Base-by-base conservation (phyloP, 1,139 yeast species). In the Scheffersomyces stambukii region DNA sequence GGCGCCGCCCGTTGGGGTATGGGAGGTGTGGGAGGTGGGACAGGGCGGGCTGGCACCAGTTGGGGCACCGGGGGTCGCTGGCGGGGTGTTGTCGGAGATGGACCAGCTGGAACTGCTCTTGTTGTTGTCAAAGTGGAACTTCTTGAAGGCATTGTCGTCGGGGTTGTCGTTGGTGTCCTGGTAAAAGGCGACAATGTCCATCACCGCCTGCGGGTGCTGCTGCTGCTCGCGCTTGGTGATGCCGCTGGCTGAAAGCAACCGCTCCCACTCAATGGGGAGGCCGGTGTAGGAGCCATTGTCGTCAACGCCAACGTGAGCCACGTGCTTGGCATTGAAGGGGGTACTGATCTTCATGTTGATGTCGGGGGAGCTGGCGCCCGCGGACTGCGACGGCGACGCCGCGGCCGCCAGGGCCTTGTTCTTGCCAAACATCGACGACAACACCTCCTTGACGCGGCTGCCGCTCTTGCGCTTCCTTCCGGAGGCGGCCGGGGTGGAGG, bases 251-350 rank as follows among this genome's bases (percentile, higher is more conserved):
- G 81, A 74, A 37, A 91, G 66, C 27, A 88, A 64, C 36, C 75
- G 70, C 45, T 85, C 91, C 98, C 98, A 91, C 52, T 85, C 96
- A 27, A 75, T 77, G 2, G 97, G 98, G 31, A 89, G 66, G 2
- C 96, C 97, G 2, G 91, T 83, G 48, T 82, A 89, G 34, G 84
- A 80, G 7, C 96, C 95, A 19, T 91, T 81, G 43, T 77, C 81
- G 53, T 89, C 91, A 35, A 83, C 81, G 13, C 95, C 96, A 8
- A 91, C 97, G 54, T 91, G 97, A 3, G 94, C 86, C 23, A 86
- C 83, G 50, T 88, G 95, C 46, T 85, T 81, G 17, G 94, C 84
- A 49, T 85, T 88, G 54, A 81, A 86, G 0, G 97, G 97, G 1
- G 88, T 81, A 20, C 95, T 83, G 29, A 91, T 88, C 43, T 78